These are phyloP conservation scores for Dendrobium chrysotoxum DNA, from an alignment of 106 monocot species.

Conservation along the genomic window DNA sequence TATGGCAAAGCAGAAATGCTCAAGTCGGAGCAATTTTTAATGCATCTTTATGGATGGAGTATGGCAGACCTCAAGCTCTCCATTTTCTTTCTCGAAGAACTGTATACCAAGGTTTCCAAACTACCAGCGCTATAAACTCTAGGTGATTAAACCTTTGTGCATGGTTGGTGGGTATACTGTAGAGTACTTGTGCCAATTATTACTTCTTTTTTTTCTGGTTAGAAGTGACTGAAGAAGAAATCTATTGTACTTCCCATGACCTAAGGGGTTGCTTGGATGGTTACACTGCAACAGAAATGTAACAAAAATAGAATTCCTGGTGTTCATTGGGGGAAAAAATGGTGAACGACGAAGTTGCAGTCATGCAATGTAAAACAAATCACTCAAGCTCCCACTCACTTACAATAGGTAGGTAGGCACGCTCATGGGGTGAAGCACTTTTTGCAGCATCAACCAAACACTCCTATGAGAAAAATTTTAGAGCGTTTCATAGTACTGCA, in stretches of 20 bases:
- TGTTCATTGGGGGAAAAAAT: not conserved
- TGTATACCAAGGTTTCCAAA: not conserved
- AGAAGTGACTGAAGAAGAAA: not conserved
- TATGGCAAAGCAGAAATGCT: too few species aligned
- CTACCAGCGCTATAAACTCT: not conserved
- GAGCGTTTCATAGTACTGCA: not conserved
- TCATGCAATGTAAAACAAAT: too few species aligned
- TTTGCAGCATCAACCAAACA: too few species aligned
- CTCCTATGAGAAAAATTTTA: too few species aligned
- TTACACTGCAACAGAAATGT: not conserved
- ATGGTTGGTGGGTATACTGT: not conserved
- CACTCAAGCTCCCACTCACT: too few species aligned
- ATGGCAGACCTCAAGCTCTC: too few species aligned
- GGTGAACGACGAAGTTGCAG: not conserved
- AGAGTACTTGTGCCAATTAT: not conserved
- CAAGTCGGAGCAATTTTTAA: too few species aligned
- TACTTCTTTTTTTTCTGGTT: not conserved
- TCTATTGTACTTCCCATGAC: not conserved
- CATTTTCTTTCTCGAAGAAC: not conserved
- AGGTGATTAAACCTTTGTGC: not conserved
- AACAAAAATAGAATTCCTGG: not conserved
- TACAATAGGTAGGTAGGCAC: too few species aligned
- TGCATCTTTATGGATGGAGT: too few species aligned
- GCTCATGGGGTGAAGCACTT: too few species aligned
- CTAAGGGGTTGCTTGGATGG: not conserved